Percentiles rank a stretch among this genome's conserved stretches.
Evolutionary conservation across 1,284 basidiomycete species (phyloP).

Genomic region (Ceratobasidium sp.): DNA sequence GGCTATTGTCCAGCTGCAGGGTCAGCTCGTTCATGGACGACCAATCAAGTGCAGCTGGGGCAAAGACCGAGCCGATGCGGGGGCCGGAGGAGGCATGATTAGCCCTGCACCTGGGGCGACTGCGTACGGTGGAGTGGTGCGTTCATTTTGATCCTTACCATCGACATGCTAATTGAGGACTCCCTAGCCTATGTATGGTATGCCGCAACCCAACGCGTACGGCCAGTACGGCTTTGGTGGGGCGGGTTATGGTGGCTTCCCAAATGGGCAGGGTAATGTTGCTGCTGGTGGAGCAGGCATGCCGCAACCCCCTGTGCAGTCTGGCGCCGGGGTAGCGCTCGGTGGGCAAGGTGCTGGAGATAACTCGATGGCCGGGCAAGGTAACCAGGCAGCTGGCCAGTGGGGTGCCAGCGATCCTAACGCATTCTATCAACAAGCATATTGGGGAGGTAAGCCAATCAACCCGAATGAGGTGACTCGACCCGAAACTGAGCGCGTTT

Average conservation of each 20-base stretch:
- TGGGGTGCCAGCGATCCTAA: constrained; percentile 77
- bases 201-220: constrained; percentile 83
- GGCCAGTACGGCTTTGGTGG: constrained; percentile 82
- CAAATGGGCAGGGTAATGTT: constrained; percentile 59
- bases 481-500: constrained; percentile 1
- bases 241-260: constrained; percentile 72
- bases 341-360: constrained; percentile 33
- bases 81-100: constrained; percentile 66
- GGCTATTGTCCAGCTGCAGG: constrained; percentile 95
- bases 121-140: constrained; percentile 80
- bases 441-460: constrained; percentile 79
- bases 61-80: constrained; percentile 88
- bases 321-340: constrained; percentile 66
- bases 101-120: constrained; percentile 65
- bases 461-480: neutral
- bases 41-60: constrained; percentile 99
- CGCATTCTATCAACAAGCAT: constrained; percentile 73
- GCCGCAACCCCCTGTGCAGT: constrained; percentile 64
- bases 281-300: constrained; percentile 64
- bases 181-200: constrained; percentile 82
- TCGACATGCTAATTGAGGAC: constrained; percentile 2
- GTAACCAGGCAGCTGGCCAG: constrained; percentile 65
- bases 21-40: constrained; percentile 94
- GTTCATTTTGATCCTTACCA: constrained; percentile 51
- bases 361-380: constrained; percentile 59